A percentile compares a stretch with the other conserved stretches of the same genome.
Evolutionary conservation across 2,329 filamentous ascomycete species (phyloP).

Genomic region (Cladophialophora chaetospira): DNA sequence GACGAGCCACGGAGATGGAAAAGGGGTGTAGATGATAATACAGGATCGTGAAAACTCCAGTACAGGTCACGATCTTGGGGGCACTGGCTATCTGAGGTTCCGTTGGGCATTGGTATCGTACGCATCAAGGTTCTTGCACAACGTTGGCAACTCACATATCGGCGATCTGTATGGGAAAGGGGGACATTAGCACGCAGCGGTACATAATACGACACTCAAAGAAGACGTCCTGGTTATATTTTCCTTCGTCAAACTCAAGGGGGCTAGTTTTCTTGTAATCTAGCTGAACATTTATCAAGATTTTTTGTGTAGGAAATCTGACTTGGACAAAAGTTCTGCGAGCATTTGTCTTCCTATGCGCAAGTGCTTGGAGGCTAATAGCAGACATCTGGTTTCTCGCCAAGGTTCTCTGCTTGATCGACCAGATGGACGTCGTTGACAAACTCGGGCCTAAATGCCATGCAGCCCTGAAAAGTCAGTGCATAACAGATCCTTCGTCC

Average conservation of each 20-base stretch:
- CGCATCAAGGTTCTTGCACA: not conserved
- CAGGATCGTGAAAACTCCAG: not conserved
- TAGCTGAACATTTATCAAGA: not conserved
- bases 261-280: not conserved
- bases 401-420: no score
- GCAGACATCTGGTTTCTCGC: no score
- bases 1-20: not conserved
- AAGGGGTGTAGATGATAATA: not conserved
- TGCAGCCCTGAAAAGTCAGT: no score
- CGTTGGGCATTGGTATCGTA: not conserved
- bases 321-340: not conserved
- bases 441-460: no score
- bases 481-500: no score
- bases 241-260: not conserved
- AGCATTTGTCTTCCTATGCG: no score
- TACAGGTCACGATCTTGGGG: not conserved
- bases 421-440: no score
- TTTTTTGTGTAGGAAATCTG: not conserved
- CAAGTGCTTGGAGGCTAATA: no score
- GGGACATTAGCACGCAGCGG: not conserved
- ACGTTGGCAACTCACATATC: no score
- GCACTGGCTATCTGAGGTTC: not conserved
- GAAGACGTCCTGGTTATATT: constrained; percentile 3
- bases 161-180: not conserved
- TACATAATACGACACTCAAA: constrained; percentile 4